Conservation (phyloP, 2,329 filamentous ascomycete species). For the Pseudogymnoascus sp. region DNA sequence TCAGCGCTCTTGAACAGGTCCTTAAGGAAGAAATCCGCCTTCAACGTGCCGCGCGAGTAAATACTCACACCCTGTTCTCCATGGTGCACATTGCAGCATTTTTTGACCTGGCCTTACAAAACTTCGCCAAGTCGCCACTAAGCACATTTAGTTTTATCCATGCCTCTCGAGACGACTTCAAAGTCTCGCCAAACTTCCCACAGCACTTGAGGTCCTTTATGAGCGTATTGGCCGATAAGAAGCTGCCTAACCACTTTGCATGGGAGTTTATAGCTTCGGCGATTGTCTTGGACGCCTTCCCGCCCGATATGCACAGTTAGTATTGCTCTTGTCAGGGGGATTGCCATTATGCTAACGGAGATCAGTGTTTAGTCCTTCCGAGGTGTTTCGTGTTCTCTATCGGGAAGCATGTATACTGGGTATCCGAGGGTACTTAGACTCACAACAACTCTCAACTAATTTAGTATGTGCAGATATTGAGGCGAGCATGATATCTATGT, state of each 20-base stretch:
- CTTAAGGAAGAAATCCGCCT: slow-evolving; percentile 14
- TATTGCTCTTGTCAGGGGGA: neutral
- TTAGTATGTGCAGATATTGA: slow-evolving; percentile 15
- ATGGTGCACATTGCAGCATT: slow-evolving; percentile 15
- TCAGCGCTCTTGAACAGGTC: slow-evolving; percentile 12
- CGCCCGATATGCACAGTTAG: slow-evolving; percentile 21
- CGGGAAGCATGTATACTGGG: slow-evolving; percentile 10
- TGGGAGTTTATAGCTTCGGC: slow-evolving; percentile 17
- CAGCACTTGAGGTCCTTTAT: slow-evolving; percentile 15
- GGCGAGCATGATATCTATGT: slow-evolving; percentile 14
- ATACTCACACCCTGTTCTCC: slow-evolving; percentile 17
- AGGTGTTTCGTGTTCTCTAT: slow-evolving; percentile 17
- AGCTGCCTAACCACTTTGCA: slow-evolving; percentile 13
- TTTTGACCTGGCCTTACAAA: slow-evolving; percentile 15
- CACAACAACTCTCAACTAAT: slow-evolving; percentile 11
- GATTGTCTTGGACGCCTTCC: slow-evolving; percentile 20
- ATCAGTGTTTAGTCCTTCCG: slow-evolving; percentile 15
- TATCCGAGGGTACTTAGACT: slow-evolving; percentile 11
- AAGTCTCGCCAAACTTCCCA: slow-evolving; percentile 13
- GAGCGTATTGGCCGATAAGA: slow-evolving; percentile 10
- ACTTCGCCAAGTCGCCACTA: slow-evolving; percentile 11
- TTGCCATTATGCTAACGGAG: neutral
- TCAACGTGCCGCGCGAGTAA: slow-evolving; percentile 11
- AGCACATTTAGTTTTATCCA: slow-evolving; percentile 18
- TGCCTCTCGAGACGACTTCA: slow-evolving; percentile 11